Base-by-base conservation (phyloP, 2,329 filamentous ascomycete species). In the Penicillium thymicola region DNA sequence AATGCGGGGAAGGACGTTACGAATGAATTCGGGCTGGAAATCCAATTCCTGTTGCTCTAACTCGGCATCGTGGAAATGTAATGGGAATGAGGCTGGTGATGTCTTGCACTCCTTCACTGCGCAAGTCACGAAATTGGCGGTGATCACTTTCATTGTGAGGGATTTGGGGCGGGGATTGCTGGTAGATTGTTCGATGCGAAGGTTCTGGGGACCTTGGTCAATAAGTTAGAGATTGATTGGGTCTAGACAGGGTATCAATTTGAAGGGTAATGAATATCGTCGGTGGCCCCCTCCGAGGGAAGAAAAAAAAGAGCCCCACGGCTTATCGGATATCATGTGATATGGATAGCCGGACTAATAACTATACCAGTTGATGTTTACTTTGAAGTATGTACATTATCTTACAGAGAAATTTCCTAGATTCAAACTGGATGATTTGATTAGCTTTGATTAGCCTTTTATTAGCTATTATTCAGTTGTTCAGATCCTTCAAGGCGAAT, bases 111-210 rank as follows among this genome's bases (percentile, higher is more conserved):
- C 82, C 81, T 97, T 97, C 72, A 95, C 89, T 60, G 94, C 93
- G 81, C 94, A 99, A 68, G 91, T 94, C 63, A 97, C 81, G 77
- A 99, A 99, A 78, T 97, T 97, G 69, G 96, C 87, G 59, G 92
- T 97, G 51, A 97, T 85, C 61, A 97, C 81, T 76, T 97, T 97
- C 94, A 99, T 99, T 6, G 28, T 58, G 34, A 23, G 21, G 30
- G 14, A 3, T 30, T 50, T 11, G 18, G 18, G 18, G 37, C 7
- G 18, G n/a, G 27, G n/a, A 27, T 51, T 51, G 16, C 16, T 25
- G 37, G 9, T 50, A 21, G 18, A 5, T 21, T 21, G 11, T 44
- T 36, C 2, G 40, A 44, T 25, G 21, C 3, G 28, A n/a, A 8
- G 18, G 7, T 44, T 10, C 13, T 25, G 21, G 5, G 11, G 10